These are phyloP conservation scores for Petunia axillaris DNA, from an alignment of 257 asterid genomes.

Conservation along the genomic window DNA sequence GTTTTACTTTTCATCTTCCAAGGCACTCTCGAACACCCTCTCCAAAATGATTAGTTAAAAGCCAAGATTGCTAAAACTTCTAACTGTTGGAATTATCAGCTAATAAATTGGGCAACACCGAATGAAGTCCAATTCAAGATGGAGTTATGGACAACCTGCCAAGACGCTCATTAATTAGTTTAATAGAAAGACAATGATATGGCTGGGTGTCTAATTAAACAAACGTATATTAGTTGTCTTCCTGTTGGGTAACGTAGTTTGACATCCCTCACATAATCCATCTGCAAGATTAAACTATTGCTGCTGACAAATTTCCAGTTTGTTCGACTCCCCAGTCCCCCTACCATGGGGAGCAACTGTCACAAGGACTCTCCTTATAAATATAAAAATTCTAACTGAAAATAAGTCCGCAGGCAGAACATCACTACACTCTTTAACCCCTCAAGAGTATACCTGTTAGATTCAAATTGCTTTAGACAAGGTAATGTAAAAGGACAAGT, in stretches of 20 bases:
- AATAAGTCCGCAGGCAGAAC: too few relatives aligned
- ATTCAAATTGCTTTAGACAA: background rate
- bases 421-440: too few relatives aligned
- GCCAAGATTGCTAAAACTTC: background rate
- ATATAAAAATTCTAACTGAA: background rate
- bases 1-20: slow-evolving; percentile 3
- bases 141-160: background rate
- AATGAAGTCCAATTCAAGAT: background rate
- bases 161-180: background rate
- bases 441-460: too few relatives aligned
- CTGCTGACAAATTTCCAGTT: background rate
- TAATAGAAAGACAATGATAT: slow-evolving; percentile 7
- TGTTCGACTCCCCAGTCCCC: too few relatives aligned
- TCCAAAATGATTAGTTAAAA: background rate
- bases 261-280: background rate
- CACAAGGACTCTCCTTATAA: background rate
- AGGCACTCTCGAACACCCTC: background rate
- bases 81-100: background rate
- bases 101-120: background rate
- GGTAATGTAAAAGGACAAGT: background rate
- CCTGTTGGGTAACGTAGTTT: background rate
- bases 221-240: background rate
- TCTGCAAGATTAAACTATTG: background rate
- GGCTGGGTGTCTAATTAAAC: background rate
- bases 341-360: background rate